These are phyloP conservation scores for Craspedostauros australis DNA, from an alignment of 108 stramenopile species.

Conservation along the genomic window DNA sequence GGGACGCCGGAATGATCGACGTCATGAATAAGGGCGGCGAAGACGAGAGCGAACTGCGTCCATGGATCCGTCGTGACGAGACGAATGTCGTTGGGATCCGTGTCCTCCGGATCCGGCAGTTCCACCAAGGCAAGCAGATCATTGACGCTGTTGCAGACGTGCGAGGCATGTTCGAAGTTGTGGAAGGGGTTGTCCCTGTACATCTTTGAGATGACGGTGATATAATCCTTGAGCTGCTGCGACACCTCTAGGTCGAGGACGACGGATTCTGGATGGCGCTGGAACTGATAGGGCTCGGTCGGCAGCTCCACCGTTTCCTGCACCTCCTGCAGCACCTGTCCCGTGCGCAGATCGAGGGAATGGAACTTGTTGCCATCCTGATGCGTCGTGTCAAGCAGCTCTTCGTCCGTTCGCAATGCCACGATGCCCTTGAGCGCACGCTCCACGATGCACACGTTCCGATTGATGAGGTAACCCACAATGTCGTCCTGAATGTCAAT, in stretches of 20 bases:
- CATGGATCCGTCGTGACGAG: constrained; percentile 28
- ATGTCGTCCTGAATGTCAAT: background rate
- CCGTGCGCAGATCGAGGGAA: constrained; percentile 3
- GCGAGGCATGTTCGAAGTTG: constrained; percentile 9
- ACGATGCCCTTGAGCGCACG: constrained; percentile 14
- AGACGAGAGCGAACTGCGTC: constrained; percentile 23
- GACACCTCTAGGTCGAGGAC: constrained; percentile 5
- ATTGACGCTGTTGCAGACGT: no score
- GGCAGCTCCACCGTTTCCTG: constrained; percentile 17
- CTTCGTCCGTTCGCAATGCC: constrained; percentile 11
- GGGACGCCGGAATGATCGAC: no score
- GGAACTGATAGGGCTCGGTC: constrained; percentile 1
- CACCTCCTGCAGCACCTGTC: constrained; percentile 24
- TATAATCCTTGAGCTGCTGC: constrained; percentile 17
- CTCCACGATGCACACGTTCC: constrained; percentile 8
- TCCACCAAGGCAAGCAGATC: no score
- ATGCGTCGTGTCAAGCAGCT: background rate
- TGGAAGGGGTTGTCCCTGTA: constrained; percentile 26
- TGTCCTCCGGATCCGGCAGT: no score
- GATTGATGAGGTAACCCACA: constrained; percentile 3
- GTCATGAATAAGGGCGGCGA: constrained; percentile 28
- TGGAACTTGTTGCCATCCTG: background rate
- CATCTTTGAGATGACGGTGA: constrained; percentile 22
- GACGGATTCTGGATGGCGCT: constrained; percentile 17
- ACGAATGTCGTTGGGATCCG: background rate